Base-by-base conservation (phyloP, 257 asterid species). In the Ophiorrhiza pumila region DNA sequence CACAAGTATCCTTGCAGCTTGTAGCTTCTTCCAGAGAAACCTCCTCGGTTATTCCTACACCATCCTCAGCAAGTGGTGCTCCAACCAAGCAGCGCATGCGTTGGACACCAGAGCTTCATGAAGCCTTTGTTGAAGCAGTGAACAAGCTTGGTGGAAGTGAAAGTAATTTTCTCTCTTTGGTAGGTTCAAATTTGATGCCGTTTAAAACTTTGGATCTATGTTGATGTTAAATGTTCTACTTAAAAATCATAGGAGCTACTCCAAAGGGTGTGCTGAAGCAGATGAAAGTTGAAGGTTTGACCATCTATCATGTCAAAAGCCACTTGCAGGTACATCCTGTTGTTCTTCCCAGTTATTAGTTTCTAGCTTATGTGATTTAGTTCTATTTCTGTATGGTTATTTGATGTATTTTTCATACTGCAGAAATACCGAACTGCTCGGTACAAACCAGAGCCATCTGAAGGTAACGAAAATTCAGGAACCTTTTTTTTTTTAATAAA, bases 371-470 rank as follows among this genome's bases (percentile, higher is more conserved):
- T 65, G 59, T 69, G 72, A 73, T 45, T 68, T 56, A 73, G 50
- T 76, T 68, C 60, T 68, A 55, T 53, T 71, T 68, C 77, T 68
- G 4, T 68, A 29, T 63, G 22, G 57, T 45, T 52, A 31, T 23
- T 75, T 64, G 60, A 62, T 70, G 70, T 66, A 69, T 71, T 75
- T 80, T 47, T 46, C 73, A 76, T 53, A 68, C 62, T 86, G 88
- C 95, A 93, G 96, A 93, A 93, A 84, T 93, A 91, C 82, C 89
- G 97, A 59, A 86, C 97, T 2, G 98, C 98, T 79, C 87, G 98
- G 84, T 93, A 80, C 67, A 87, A 82, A 80, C 96, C 97, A 61
- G 98, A 91, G 81, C 76, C 86, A 23, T 73, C 91, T 76, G 96
- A 92, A 86, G 98, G 98, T 92, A 74, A 71, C 79, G 55, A 52